Base-by-base conservation (phyloP, 345 rosid genomes). In the Acer yangbiense region DNA sequence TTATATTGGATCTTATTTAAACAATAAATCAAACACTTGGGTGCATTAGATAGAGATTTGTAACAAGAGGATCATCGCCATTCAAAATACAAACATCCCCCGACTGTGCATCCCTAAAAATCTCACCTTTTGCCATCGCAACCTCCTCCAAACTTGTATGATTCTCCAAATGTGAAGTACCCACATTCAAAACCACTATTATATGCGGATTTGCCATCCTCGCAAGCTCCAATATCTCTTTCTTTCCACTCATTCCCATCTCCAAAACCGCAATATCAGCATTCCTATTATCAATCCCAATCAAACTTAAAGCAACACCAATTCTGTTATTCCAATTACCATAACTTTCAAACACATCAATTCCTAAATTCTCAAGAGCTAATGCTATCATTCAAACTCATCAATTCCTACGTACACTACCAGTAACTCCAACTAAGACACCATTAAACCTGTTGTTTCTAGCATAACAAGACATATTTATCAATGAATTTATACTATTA, bases 221-320 rank as follows among this genome's bases (percentile, higher is more conserved):
- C 1, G 78, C 84, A 46, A 81, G 68, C 81, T 84, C 84, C 82
- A 84, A 78, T 13, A 81, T 72, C 80, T 84, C 71, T 72, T 82
- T 82, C 69, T 78, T 84, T 43, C 46, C 66, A 68, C 79, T 52
- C 86, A 78, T 84, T 44, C 86, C 82, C 84, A 81, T 84, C 80
- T 78, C 86, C 76, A 84, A 64, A 67, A 78, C 68, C 9, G 68
- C 78, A 27, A 78, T 35, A 32, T 32, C 77, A 13, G 20, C 79
- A 76, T 69, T 64, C 66, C 74, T 68, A 61, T 32, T 32, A 61
- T 74, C 76, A 63, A 81, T 54, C 39, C 76, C 78, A 62, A 81
- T 80, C 80, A 78, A 48, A 62, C 80, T 75, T 57, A 81, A 50
- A 57, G 82, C 82, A 68, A 81, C 86, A 27, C 82, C 87, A n/a